Evolutionary conservation across 1,284 basidiomycete species (phyloP).

Genomic region (Rhizopogon parksii): DNA sequence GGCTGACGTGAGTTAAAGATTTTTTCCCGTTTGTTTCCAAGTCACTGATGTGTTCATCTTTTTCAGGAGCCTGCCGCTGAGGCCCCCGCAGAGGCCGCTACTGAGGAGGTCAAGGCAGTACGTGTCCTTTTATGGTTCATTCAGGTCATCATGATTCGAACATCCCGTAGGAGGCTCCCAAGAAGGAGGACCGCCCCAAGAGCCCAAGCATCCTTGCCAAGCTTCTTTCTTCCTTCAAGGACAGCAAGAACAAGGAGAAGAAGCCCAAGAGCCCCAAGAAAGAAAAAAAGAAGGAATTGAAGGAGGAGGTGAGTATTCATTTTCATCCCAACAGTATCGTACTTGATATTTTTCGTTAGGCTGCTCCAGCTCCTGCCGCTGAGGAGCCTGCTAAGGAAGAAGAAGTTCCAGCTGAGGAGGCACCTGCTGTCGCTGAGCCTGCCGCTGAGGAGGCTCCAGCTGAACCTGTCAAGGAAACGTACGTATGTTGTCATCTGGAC

Average conservation of each 20-base stretch:
- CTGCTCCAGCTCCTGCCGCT: constrained; percentile 21
- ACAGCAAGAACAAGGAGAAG: constrained; percentile 35
- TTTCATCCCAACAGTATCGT: neutral
- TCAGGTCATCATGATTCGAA: constrained; percentile 15
- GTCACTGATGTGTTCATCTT: neutral
- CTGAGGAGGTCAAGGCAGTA: constrained; percentile 61
- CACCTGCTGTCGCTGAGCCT: constrained; percentile 30
- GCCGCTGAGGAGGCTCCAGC: constrained; percentile 36
- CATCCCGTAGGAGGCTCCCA: constrained; percentile 38
- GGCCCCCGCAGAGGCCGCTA: constrained; percentile 35
- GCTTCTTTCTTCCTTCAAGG: constrained; percentile 65
- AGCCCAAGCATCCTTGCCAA: constrained; percentile 68
- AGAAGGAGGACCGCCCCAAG: constrained; percentile 72
- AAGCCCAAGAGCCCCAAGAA: constrained; percentile 48
- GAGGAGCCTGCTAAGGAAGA: constrained; percentile 38
- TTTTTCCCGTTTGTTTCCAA: fast-evolving
- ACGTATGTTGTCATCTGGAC: constrained; percentile 21
- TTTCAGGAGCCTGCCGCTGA: constrained; percentile 31
- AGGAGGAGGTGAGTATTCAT: constrained; percentile 40
- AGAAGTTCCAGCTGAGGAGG: constrained; percentile 29
- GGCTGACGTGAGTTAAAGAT: constrained; percentile 31
- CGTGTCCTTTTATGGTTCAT: constrained; percentile 5
- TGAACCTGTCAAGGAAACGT: constrained; percentile 56
- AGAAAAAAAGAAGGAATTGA: constrained; percentile 74
- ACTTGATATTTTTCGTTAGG: constrained; percentile 4